Evolutionary conservation across 305 asterid species (phyloP).

Genomic region (Solanum hybrid): DNA sequence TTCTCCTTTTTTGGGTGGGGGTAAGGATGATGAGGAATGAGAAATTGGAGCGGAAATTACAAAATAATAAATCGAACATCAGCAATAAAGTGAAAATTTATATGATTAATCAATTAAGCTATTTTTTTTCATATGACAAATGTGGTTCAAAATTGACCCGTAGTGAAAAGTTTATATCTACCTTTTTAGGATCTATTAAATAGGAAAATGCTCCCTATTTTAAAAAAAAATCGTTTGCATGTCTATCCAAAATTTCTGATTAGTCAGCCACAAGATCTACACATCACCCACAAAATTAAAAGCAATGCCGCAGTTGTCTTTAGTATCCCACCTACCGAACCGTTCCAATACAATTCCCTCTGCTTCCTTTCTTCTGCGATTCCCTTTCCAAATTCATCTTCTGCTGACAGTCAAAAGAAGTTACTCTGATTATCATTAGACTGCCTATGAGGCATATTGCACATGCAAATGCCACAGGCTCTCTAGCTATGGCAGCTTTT

Average conservation of each 20-base stretch:
- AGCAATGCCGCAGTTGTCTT: background rate
- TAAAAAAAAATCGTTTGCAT: background rate
- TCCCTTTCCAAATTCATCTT: background rate
- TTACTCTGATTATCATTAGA: background rate
- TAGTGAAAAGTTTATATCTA: background rate
- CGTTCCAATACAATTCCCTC: background rate
- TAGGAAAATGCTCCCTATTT: fast-evolving
- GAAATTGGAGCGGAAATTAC: background rate
- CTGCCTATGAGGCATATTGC: background rate
- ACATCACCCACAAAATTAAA: conserved; percentile 1
- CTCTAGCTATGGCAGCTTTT: background rate
- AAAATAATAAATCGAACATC: background rate
- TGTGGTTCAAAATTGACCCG: background rate
- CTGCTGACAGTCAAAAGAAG: background rate
- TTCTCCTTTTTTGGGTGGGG: background rate
- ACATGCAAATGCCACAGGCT: background rate
- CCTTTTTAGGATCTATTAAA: background rate
- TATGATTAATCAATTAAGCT: background rate
- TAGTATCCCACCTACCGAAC: background rate
- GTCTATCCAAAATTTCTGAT: background rate
- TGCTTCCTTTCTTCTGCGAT: background rate
- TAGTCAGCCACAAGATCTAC: background rate
- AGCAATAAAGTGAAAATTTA: background rate
- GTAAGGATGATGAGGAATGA: background rate
- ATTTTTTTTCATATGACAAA: background rate